These are phyloP conservation scores for Colletotrichum kahawae DNA, from an alignment of 2,329 filamentous ascomycete species.

Conservation along the genomic window DNA sequence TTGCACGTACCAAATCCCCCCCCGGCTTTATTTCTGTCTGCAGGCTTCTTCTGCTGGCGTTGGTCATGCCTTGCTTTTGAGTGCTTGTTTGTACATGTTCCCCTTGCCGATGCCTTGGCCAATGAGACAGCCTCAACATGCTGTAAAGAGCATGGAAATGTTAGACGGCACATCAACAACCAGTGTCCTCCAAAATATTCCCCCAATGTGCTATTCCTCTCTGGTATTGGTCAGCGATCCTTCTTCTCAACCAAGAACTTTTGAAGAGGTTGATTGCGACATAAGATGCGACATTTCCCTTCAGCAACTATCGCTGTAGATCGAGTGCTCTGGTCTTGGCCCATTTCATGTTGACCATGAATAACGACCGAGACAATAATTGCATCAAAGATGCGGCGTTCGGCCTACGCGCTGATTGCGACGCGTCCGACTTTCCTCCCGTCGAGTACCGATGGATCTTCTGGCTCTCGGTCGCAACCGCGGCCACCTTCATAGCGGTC, in stretches of 20 bases:
- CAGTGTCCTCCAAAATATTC: neutral
- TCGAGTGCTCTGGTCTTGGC: neutral
- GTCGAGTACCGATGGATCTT: neutral
- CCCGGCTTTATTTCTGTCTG: neutral
- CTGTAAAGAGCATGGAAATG: neutral
- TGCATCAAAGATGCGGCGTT: neutral
- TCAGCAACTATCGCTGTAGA: accelerated
- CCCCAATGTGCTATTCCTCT: neutral
- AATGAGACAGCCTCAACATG: neutral
- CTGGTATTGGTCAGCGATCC: neutral
- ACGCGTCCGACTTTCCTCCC: neutral
- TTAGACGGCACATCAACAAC: neutral
- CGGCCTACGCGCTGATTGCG: neutral
- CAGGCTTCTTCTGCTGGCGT: neutral
- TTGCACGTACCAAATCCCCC: neutral
- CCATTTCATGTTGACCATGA: neutral
- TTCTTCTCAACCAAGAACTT: neutral
- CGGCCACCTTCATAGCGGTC: neutral
- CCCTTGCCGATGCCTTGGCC: neutral
- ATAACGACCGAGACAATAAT: neutral
- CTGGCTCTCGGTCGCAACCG: neutral
- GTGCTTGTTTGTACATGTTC: neutral
- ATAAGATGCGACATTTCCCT: neutral
- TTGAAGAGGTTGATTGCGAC: neutral
- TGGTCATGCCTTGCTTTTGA: neutral